These are phyloP conservation scores for Raphanus raphanistrum DNA, from an alignment of 345 rosid genomes.

Conservation along the genomic window DNA sequence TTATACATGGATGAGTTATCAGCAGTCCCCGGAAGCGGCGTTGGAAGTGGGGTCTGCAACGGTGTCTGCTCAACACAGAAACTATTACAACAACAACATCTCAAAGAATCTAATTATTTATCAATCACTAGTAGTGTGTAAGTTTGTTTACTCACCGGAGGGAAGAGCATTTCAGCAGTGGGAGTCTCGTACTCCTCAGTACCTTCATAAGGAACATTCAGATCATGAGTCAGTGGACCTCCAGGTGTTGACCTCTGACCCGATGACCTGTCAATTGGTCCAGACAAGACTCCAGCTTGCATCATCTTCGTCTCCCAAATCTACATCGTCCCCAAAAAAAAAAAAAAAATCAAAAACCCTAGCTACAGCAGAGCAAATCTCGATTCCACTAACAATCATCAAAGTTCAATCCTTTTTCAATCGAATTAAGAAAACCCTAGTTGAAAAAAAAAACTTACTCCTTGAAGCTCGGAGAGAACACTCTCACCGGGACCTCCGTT, in stretches of 20 bases:
- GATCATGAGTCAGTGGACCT: slow-evolving; percentile 70
- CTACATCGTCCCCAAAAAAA: slow-evolving; percentile 34
- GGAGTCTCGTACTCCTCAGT: slow-evolving; percentile 97
- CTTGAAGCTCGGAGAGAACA: slow-evolving; percentile 88
- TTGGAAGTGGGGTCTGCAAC: slow-evolving; percentile 75
- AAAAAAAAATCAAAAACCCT: slow-evolving; percentile 40
- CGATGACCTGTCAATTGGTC: slow-evolving; percentile 71
- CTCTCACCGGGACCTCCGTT: slow-evolving; percentile 85
- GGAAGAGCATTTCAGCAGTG: slow-evolving; percentile 90
- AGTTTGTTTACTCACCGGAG: slow-evolving; percentile 57
- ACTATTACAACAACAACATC: background rate
- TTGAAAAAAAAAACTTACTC: slow-evolving; percentile 46
- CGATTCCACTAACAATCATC: background rate
- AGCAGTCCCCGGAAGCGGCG: slow-evolving; percentile 73
- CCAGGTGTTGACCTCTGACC: slow-evolving; percentile 58
- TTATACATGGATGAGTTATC: slow-evolving; percentile 86
- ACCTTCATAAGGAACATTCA: slow-evolving; percentile 94
- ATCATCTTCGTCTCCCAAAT: slow-evolving; percentile 96
- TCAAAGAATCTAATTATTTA: background rate
- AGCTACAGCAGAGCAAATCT: slow-evolving; percentile 36
- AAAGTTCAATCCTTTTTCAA: background rate
- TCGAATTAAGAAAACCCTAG: background rate
- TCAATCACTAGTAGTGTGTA: background rate
- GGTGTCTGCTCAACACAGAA: slow-evolving; percentile 61
- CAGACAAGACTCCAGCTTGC: slow-evolving; percentile 72